Evolutionary conservation across 192 early-diverging fungal species (phyloP), one percentile per base, ranked within the genome.

Genomic region (Coemansia sp.): DNA sequence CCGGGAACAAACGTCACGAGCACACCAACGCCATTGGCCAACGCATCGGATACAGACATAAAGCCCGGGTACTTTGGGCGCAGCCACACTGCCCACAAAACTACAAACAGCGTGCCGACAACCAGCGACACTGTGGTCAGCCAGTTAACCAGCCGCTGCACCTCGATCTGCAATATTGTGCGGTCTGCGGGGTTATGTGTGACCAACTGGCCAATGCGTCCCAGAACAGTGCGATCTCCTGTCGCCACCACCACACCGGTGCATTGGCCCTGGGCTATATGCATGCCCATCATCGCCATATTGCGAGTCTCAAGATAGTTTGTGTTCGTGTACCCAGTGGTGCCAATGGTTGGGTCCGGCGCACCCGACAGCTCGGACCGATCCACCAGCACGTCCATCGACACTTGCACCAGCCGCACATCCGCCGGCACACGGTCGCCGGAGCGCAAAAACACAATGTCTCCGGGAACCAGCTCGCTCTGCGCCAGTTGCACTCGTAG

Each of bases 351-450:
- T 6, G 87, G 80, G 21, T 89, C 85, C 7, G 85, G 72, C 62
- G 90, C 88, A 25, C 94, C 94, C 14, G 94, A 93, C 43, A 95
- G 74, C 53, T 87, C 72, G 19, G 90, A 85, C 9, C 89, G 85
- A 76, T 97, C 94, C 62, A 95, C 87, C 65, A 81, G 73, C n/a
- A 90, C 59, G 57, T 93, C 92, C 27, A 57, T 21, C 29, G 83
- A 82, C 11, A 86, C 85, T 6, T 79, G 72, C 11, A 92, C 68
- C 48, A 95, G 62, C 3, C 90, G 82, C 50, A 87, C 21, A 55
- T 95, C 93, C 7, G 92, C 92, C 22, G 93, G 92, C 19, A 93
- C 88, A 47, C 86, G 86, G 62, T 88, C 77, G 27, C 92, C 93
- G 11, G 86, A 57, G 0, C 71, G 79, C 39, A 94, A 69, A 10